These are phyloP conservation scores for Blastobotrys muscicola DNA, from an alignment of 805 yeast species.

Conservation along the genomic window DNA sequence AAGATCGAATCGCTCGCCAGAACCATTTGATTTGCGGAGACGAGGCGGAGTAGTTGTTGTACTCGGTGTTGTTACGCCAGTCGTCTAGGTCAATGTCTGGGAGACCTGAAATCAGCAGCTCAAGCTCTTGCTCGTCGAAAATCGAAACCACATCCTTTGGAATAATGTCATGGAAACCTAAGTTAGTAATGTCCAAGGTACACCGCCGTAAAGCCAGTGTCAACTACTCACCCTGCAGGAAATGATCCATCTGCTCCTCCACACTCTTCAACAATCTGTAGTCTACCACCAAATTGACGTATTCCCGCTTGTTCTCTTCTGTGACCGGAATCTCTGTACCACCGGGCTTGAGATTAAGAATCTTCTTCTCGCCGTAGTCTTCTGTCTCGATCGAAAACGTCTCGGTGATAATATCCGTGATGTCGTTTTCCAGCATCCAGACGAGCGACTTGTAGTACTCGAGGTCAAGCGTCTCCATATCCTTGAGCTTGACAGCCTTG, in stretches of 20 bases:
- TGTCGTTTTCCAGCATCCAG: conserved; percentile 97
- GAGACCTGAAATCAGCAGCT: conserved; percentile 81
- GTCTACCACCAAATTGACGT: conserved; percentile 77
- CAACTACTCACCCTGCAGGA: conserved; percentile 34
- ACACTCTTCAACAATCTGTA: conserved; percentile 78
- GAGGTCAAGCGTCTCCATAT: conserved; percentile 86
- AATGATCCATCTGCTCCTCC: conserved; percentile 76
- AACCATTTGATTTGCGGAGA: conserved; percentile 91
- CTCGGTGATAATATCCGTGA: conserved; percentile 89
- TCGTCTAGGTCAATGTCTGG: conserved; percentile 95
- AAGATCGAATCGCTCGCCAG: conserved; percentile 95
- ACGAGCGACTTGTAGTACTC: conserved; percentile 85
- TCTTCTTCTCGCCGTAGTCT: conserved; percentile 83
- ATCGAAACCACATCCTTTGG: conserved; percentile 75
- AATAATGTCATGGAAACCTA: conserved; percentile 85
- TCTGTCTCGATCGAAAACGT: conserved; percentile 90
- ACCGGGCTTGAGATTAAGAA: conserved; percentile 69
- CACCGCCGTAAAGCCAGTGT: not conserved
- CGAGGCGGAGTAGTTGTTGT: conserved; percentile 71
- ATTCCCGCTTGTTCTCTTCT: conserved; percentile 83
- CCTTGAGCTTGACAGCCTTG: conserved; percentile 72
- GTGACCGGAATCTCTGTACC: conserved; percentile 84
- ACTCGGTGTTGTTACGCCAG: conserved; percentile 78
- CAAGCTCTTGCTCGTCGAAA: conserved; percentile 93
- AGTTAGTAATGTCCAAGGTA: conserved; percentile 1